Evolutionary conservation across 2,329 filamentous ascomycete species (phyloP), one percentile per base, ranked within the genome.

Genomic region (Colletotrichum agaves): DNA sequence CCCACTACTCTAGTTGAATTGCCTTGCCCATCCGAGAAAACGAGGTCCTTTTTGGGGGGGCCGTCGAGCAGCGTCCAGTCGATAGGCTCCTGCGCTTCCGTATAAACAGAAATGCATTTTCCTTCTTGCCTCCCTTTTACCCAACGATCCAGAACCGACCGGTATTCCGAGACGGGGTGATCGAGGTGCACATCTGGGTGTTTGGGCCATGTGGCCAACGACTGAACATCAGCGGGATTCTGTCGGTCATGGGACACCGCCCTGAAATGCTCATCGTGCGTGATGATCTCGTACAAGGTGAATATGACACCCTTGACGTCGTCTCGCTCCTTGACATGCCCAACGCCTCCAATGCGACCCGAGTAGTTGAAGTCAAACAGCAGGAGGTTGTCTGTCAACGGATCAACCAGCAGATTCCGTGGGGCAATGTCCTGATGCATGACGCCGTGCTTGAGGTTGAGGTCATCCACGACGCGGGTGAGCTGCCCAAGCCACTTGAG

Each of bases 341-440:
- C 49, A 6, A 6, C n/a, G 11, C n/a, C 31, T 3, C 49, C 31
- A 15, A 78, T 75, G 15, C 71, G 72, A 47, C 69, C 71, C 1
- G 70, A 61, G 43, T 56, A 75, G 63, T 77, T 75, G 60, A 81
- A 81, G 71, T 81, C 78, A 52, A 80, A 79, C 1, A 81, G 49
- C 64, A 78, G 65, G 11, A 82, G 55, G 4, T 67, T 65, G 55
- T 80, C 73, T 15, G 77, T 78, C 11, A 58, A 43, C 5, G 74
- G 71, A 53, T 81, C 71, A 56, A 82, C 64, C 0, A 82, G 50
- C 5, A 82, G 72, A 62, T 82, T 82, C 35, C 77, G 74, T 3
- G 77, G 69, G 4, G 75, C 74, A 56, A 82, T 73, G 61, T 81
- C 80, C 65, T 80, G 75, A 69, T 82, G 80, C 44, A 73, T 69